phyloP scores from a whole-genome alignment of 2,329 filamentous ascomycete genomes.

The Fusarium anguioides region DNA sequence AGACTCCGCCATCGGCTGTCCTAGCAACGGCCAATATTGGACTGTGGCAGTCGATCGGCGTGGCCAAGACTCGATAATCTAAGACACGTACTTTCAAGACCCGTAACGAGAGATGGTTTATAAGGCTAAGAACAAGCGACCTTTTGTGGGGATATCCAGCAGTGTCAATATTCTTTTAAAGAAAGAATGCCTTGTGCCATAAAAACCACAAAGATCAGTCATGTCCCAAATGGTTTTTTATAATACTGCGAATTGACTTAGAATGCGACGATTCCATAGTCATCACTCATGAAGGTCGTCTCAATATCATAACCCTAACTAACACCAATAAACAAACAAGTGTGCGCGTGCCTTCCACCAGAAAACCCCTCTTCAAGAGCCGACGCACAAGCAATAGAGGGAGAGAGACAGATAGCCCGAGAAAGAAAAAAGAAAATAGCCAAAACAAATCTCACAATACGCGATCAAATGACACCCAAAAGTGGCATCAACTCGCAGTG shows the following conservation, averaged over 20 bases:
- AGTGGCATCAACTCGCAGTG: constrained; percentile 19
- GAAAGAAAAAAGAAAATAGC: constrained; percentile 19
- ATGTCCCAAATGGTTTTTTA: constrained; percentile 4
- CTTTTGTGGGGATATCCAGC: not conserved
- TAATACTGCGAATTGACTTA: constrained; percentile 44
- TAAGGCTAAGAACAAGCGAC: constrained; percentile 1
- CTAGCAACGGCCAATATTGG: constrained; percentile 17
- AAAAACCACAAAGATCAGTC: not conserved
- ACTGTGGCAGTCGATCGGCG: constrained; percentile 13
- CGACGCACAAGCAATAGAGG: constrained; percentile 19
- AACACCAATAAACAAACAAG: constrained; percentile 41
- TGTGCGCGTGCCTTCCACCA: not conserved
- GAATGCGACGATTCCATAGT: constrained; percentile 46
- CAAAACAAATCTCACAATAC: constrained; percentile 19
- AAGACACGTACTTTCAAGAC: constrained; percentile 15
- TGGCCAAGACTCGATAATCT: constrained; percentile 20
- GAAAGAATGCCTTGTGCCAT: constrained; percentile 6
- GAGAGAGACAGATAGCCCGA: constrained; percentile 22
- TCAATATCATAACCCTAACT: constrained; percentile 50
- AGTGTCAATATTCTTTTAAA: not conserved
- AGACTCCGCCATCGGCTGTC: constrained; percentile 19
- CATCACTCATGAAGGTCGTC: constrained; percentile 49
- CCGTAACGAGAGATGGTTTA: not conserved
- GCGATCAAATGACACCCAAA: constrained; percentile 24
- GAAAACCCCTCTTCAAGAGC: not conserved